A percentile compares a stretch with the other conserved stretches of the same genome.
Evolutionary conservation across 352 stramenopile species (phyloP).

Genomic region (Phytophthora pistaciae): DNA sequence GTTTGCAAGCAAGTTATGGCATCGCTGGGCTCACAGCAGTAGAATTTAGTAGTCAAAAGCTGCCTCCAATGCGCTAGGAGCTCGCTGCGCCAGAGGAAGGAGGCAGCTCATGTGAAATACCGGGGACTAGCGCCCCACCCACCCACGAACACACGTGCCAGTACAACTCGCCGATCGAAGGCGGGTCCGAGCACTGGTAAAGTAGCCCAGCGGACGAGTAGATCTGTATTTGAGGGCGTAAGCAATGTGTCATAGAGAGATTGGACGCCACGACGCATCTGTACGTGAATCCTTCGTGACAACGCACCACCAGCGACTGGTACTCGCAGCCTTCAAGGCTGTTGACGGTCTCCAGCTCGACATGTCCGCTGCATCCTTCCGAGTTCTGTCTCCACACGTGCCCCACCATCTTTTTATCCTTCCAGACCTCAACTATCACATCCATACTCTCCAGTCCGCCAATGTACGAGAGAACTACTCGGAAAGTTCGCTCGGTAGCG

Average conservation of each 20-base stretch:
- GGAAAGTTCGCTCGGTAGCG: conserved; percentile 26
- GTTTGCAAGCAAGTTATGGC: conserved; percentile 49
- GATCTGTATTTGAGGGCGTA: conserved; percentile 57
- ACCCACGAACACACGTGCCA: conserved; percentile 64
- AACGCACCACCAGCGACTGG: conserved; percentile 45
- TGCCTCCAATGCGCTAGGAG: conserved; percentile 4
- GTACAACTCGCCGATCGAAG: conserved; percentile 56
- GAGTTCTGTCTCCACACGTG: conserved; percentile 33
- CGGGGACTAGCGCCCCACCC: conserved; percentile 37
- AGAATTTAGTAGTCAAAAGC: conserved; percentile 6
- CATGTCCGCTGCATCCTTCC: conserved; percentile 26
- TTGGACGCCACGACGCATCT: conserved; percentile 50
- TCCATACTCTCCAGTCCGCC: conserved; percentile 46
- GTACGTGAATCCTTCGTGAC: conserved; percentile 45
- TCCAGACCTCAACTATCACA: conserved; percentile 53
- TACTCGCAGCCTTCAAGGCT: conserved; percentile 45
- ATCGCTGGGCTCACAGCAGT: conserved; percentile 31
- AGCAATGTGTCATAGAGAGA: conserved; percentile 25
- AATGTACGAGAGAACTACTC: conserved; percentile 63
- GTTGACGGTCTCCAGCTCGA: conserved; percentile 36
- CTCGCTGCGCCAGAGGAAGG: conserved; percentile 10
- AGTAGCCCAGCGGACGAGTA: conserved; percentile 58
- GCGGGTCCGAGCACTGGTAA: conserved; percentile 40
- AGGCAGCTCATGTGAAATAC: conserved; percentile 20
- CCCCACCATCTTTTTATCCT: conserved; percentile 32